phyloP scores from a whole-genome alignment of 495 filamentous ascomycete genomes.

The Lepraria neglecta region DNA sequence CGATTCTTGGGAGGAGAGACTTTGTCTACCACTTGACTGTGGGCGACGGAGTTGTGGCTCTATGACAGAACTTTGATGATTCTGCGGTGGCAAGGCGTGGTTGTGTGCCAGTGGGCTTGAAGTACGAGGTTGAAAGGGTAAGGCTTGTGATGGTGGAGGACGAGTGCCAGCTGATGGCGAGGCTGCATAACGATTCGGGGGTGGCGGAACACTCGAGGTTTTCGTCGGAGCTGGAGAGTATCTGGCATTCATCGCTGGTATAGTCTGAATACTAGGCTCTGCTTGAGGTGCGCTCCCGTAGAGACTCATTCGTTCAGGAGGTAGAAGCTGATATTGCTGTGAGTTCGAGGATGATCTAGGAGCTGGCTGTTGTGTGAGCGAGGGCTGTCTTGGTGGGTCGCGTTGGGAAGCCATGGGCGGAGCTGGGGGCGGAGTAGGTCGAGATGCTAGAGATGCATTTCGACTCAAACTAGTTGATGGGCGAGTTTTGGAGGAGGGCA shows the following conservation, averaged over 20 bases:
- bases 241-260: constrained; percentile 35
- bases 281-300: constrained; percentile 45
- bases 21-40: constrained; percentile 7
- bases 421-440: constrained; percentile 25
- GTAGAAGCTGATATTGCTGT: constrained; percentile 39
- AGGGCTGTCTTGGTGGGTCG: constrained; percentile 21
- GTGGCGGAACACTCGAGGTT: constrained; percentile 35
- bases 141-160: constrained; percentile 41
- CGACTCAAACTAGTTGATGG: constrained; percentile 32
- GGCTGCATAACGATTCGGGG: constrained; percentile 45
- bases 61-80: not conserved
- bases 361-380: constrained; percentile 25
- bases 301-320: constrained; percentile 56
- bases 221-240: constrained; percentile 58
- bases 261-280: constrained; percentile 37
- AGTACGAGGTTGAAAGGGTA: constrained; percentile 75
- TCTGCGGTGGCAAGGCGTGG: not conserved
- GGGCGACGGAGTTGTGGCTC: constrained; percentile 6
- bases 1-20: not conserved
- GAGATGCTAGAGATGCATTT: constrained; percentile 27
- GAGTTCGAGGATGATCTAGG: constrained; percentile 19
- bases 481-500: constrained; percentile 60
- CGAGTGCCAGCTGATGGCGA: constrained; percentile 40
- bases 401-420: constrained; percentile 23
- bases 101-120: constrained; percentile 75